Evolutionary conservation across 192 early-diverging fungal genomes (phyloP), one percentile per base, ranked within the genome.

Genomic region (Coemansia sp.): DNA sequence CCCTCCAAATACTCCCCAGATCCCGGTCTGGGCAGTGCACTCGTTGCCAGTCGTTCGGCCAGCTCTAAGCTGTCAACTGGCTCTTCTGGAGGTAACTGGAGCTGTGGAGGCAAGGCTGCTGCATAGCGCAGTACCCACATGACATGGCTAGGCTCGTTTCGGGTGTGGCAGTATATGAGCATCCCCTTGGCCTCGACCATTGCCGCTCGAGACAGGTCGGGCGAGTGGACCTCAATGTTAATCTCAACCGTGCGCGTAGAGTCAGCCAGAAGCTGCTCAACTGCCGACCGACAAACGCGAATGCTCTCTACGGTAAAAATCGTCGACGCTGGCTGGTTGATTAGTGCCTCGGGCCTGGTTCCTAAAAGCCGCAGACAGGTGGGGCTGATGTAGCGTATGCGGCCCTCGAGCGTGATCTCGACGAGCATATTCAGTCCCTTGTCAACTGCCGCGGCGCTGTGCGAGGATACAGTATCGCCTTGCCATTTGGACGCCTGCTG

Each of bases 381-480:
- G 1, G 77, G 77, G 33, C 77, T 79, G 42, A 79, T 71, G 14
- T 79, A 79, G 25, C 77, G 68, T 7, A 79, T 74, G 23, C 69
- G 72, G 18, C 72, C 77, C 4, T 79, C 77, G 35, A 79, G 39
- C 6, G 61, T 42, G 1, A 74, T 48, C 56, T 79, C 77, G 0
- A 79, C 38, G 6, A 79, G 62, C 72, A 79, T 75, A 34, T 75
- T 79, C 14, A 75, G 59, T 0, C 72, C 68, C 31, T 62, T 70
- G 55, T 79, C 77, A 7, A 66, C 59, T 4, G 50, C 70, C 1
- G 70, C 31, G 1, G 57, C 37, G 20, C 53, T 68, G 35, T 64
- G 65, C 31, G 42, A 28, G 12, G 35, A 23, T 8, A 12, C 39
- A 18, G 13, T 25, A 25, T 34, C 34, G 1, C 52, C 36, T 6